phyloP scores from a whole-genome alignment of 129 eudicot genomes.

The Kitagawia praeruptora region DNA sequence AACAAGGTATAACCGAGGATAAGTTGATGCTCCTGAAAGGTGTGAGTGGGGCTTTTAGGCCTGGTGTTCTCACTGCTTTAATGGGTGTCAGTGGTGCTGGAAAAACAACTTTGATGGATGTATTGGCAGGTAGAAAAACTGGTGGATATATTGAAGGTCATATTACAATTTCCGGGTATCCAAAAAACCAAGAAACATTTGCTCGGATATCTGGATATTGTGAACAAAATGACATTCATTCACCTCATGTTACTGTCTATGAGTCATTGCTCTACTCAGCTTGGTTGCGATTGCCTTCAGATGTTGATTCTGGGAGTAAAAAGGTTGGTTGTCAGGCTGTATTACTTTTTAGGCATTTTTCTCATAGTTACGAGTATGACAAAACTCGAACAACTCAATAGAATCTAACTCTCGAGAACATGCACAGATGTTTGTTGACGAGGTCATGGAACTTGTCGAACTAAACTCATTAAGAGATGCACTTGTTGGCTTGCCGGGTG shows the following conservation, averaged over 20 bases:
- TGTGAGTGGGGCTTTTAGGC: slow-evolving; percentile 35
- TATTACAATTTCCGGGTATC: slow-evolving; percentile 29
- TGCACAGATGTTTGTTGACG: slow-evolving; percentile 29
- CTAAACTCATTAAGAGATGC: slow-evolving; percentile 25
- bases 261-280: slow-evolving; percentile 34
- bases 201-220: slow-evolving; percentile 37
- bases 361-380: background rate
- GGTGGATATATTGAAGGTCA: slow-evolving; percentile 32
- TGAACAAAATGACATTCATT: slow-evolving; percentile 32
- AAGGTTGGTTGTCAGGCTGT: slow-evolving; percentile 13
- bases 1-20: slow-evolving; percentile 33
- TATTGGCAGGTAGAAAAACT: slow-evolving; percentile 31
- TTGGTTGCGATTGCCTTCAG: slow-evolving; percentile 31
- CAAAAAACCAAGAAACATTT: slow-evolving; percentile 29
- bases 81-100: slow-evolving; percentile 45
- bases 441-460: slow-evolving; percentile 35
- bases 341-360: background rate
- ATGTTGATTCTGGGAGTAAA: slow-evolving; percentile 17
- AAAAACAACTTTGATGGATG: slow-evolving; percentile 37
- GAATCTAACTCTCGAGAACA: background rate
- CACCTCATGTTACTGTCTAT: slow-evolving; percentile 29
- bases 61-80: slow-evolving; percentile 38
- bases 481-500: slow-evolving; percentile 32
- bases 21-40: slow-evolving; percentile 25
- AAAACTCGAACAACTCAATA: background rate